Evolutionary conservation across 257 asterid species (phyloP).

Genomic region (Solanum lycopersicoides): DNA sequence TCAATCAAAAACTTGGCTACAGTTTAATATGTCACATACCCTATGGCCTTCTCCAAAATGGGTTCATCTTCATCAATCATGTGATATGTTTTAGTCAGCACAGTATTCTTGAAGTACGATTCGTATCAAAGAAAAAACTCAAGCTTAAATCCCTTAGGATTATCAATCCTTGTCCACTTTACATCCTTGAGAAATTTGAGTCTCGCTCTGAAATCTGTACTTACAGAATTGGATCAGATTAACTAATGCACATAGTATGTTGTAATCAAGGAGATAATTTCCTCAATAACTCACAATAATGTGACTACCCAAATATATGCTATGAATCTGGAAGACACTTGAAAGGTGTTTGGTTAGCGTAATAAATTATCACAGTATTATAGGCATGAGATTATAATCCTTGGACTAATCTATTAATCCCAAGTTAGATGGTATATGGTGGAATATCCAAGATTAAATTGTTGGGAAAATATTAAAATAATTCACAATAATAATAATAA

Average conservation of each 20-base stretch:
- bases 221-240: neutral
- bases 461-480: neutral
- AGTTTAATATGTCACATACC: neutral
- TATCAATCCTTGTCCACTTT: constrained; percentile 14
- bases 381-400: neutral
- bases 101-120: constrained; percentile 57
- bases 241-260: neutral
- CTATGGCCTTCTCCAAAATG: constrained; percentile 45
- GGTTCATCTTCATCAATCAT: constrained; percentile 96
- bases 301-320: neutral
- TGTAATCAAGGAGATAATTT: neutral
- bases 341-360: neutral
- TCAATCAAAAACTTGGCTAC: neutral
- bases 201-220: constrained; percentile 58
- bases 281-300: neutral
- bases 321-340: neutral
- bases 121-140: constrained; percentile 28
- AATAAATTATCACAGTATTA: neutral
- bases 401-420: neutral
- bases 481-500: no score
- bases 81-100: constrained; percentile 67
- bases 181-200: constrained; percentile 16
- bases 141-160: constrained; percentile 20
- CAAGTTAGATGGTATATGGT: neutral
- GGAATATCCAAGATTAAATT: neutral